Conservation (phyloP, 176 grass and related monocot genomes). For the Urochloa ruziziensis region DNA sequence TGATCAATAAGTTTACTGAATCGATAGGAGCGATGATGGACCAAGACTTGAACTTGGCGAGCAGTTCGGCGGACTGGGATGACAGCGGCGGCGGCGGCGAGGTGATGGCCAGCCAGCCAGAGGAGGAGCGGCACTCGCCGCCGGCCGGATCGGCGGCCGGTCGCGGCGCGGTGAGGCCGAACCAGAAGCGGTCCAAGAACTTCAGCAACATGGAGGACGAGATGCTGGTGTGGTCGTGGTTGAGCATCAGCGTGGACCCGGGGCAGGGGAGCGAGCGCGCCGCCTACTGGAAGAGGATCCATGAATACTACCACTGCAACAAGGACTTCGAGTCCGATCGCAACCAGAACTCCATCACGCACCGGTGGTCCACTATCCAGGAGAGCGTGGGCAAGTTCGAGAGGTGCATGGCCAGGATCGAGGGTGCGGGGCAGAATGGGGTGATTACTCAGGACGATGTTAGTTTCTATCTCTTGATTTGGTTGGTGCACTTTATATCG, state of each 20-base stretch:
- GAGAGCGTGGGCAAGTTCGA: neutral
- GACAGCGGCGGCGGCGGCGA: neutral
- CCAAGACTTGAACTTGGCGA: neutral
- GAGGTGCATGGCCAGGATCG: neutral
- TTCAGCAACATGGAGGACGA: neutral
- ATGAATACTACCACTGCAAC: neutral
- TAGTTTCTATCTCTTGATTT: neutral
- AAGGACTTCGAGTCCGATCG: neutral
- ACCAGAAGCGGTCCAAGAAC: conserved; percentile 3
- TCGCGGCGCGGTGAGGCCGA: neutral
- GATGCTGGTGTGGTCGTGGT: neutral
- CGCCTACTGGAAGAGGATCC: neutral
- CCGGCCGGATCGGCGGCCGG: neutral
- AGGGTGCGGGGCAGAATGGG: neutral
- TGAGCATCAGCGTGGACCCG: neutral
- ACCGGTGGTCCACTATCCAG: neutral
- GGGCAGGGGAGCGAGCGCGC: neutral
- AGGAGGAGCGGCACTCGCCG: neutral
- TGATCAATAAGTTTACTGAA: neutral
- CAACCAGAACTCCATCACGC: neutral
- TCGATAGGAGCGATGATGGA: neutral
- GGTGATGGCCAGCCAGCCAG: neutral
- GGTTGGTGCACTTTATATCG: neutral
- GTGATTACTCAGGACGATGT: neutral
- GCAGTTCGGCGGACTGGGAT: neutral